These are phyloP conservation scores for Cladorrhinum sp. DNA, from an alignment of 2,329 filamentous ascomycete genomes.

Conservation along the genomic window DNA sequence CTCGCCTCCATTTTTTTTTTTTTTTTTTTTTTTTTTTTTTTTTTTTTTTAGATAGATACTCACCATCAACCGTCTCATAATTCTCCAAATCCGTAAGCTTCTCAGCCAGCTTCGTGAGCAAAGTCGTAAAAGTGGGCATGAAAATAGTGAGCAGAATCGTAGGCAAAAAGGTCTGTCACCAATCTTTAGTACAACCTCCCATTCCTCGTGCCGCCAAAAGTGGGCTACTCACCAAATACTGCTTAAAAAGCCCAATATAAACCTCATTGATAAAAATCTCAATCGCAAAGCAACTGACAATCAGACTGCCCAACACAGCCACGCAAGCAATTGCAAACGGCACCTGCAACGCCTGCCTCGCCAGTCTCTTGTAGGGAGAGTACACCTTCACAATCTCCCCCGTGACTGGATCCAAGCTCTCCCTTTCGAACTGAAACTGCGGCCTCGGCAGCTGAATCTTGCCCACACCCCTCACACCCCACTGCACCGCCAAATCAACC, in stretches of 20 bases:
- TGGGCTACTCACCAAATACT: constrained; percentile 62
- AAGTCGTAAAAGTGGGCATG: constrained; percentile 71
- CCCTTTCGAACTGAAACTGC: constrained; percentile 76
- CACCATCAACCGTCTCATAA: constrained; percentile 78
- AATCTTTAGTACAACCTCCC: constrained; percentile 11
- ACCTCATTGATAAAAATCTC: constrained; percentile 96
- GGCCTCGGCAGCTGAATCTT: constrained; percentile 73
- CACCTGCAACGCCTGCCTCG: constrained; percentile 74
- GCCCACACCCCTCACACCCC: constrained; percentile 84
- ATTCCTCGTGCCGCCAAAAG: neutral
- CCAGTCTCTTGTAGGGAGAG: constrained; percentile 69
- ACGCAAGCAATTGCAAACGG: constrained; percentile 79
- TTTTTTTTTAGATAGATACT: constrained; percentile 12
- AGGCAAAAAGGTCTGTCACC: constrained; percentile 71
- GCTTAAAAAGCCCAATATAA: constrained; percentile 84
- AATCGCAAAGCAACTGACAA: constrained; percentile 82
- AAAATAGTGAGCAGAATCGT: constrained; percentile 81
- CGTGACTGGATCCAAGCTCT: constrained; percentile 74
- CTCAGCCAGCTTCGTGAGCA: constrained; percentile 74
- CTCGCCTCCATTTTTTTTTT: no score
- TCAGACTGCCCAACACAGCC: constrained; percentile 72
- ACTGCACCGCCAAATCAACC: constrained; percentile 77
- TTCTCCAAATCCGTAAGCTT: constrained; percentile 82
- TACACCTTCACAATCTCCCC: constrained; percentile 76
- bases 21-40: no score